A percentile compares a stretch with the other conserved stretches of the same genome.
Conservation (phyloP, 2,329 filamentous ascomycete species). For the Corynespora cassiicola region DNA sequence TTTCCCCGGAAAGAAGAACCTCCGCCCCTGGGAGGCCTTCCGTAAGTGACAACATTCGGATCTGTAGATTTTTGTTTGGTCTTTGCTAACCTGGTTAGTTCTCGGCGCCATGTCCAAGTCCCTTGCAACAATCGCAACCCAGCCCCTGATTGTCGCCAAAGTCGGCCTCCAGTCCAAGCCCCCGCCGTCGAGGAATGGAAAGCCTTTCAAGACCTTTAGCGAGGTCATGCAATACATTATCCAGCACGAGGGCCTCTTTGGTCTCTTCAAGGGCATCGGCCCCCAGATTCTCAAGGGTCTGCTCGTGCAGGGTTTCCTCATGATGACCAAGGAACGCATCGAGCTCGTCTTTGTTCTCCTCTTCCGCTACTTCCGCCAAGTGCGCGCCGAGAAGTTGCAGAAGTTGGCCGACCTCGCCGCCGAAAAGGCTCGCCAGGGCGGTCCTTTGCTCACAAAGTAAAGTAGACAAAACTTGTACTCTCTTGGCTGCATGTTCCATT, state of each 20-base stretch:
- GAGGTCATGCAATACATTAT: slow-evolving; percentile 97
- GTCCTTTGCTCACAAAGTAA: slow-evolving; percentile 41
- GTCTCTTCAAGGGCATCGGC: slow-evolving; percentile 96
- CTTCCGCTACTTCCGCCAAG: slow-evolving; percentile 77
- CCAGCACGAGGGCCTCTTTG: slow-evolving; percentile 79
- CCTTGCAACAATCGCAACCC: slow-evolving; percentile 87
- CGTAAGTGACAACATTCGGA: slow-evolving; percentile 62
- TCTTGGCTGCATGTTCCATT: too few relatives aligned
- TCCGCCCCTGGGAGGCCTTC: slow-evolving; percentile 89
- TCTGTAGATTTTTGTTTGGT: too few relatives aligned
- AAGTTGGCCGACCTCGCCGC: slow-evolving; percentile 71
- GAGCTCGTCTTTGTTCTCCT: slow-evolving; percentile 88
- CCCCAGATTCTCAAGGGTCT: slow-evolving; percentile 94
- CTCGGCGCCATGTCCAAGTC: slow-evolving; percentile 93
- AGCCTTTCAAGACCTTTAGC: slow-evolving; percentile 89
- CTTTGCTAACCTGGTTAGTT: slow-evolving; percentile 59
- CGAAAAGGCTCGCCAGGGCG: slow-evolving; percentile 53
- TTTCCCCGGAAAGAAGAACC: slow-evolving; percentile 76
- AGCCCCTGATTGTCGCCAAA: slow-evolving; percentile 97
- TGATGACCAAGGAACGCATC: slow-evolving; percentile 99
- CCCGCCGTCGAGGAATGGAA: slow-evolving; percentile 81
- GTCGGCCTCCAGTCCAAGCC: slow-evolving; percentile 95
- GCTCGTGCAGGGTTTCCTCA: slow-evolving; percentile 91
- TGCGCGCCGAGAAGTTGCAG: slow-evolving; percentile 73
- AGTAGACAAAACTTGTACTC: neutral